A percentile compares a stretch with the other conserved stretches of the same genome.
phyloP scores from a whole-genome alignment of 2,329 filamentous ascomycete species.

The Penicillium concentricum region DNA sequence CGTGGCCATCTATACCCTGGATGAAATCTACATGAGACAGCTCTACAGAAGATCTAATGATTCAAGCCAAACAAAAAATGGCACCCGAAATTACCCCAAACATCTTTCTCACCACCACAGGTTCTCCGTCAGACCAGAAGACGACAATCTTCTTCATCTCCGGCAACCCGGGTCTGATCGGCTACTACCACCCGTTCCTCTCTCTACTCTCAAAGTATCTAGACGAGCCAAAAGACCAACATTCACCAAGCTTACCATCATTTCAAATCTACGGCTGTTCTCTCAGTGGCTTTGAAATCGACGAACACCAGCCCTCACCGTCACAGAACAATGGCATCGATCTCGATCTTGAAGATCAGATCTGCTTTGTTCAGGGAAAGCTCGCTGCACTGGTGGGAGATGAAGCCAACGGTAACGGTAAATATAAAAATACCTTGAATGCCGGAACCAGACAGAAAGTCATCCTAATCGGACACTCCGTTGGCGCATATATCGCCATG shows the following conservation, averaged over 20 bases:
- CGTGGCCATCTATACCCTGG: background rate
- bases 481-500: conserved; percentile 69
- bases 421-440: background rate
- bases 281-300: conserved; percentile 37
- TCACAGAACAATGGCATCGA: background rate
- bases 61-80: conserved; percentile 13
- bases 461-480: conserved; percentile 70
- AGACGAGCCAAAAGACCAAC: background rate
- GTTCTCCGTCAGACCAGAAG: conserved; percentile 3
- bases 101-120: conserved; percentile 32
- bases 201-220: conserved; percentile 35
- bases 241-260: background rate
- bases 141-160: conserved; percentile 48
- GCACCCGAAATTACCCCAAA: conserved; percentile 30
- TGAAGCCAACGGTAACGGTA: background rate
- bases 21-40: background rate
- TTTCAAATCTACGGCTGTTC: conserved; percentile 37
- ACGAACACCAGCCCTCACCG: conserved; percentile 1
- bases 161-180: conserved; percentile 52
- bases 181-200: conserved; percentile 49
- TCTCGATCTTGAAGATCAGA: conserved; percentile 50
- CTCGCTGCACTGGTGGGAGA: conserved; percentile 40
- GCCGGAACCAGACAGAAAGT: conserved; percentile 40
- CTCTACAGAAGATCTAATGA: background rate
- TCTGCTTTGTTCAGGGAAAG: conserved; percentile 47